Evolutionary conservation across 192 early-diverging fungal genomes (phyloP).

Genomic region (Martensiomyces pterosporus): DNA sequence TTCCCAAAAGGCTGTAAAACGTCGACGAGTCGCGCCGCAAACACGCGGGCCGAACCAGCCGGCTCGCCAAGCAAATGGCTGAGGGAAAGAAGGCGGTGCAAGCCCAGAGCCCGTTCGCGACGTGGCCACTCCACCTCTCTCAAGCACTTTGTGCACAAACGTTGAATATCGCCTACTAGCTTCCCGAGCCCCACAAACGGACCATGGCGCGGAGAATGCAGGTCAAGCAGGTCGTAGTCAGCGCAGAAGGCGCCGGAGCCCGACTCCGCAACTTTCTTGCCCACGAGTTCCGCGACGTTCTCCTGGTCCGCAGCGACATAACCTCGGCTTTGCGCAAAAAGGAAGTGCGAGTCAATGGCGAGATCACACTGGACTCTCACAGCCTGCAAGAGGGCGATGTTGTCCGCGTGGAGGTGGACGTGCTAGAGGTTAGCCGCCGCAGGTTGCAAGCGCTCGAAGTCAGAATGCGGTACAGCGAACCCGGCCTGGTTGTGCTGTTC

Average conservation of each 20-base stretch:
- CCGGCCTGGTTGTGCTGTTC: conserved; percentile 51
- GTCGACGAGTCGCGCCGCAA: no score
- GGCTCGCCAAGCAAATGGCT: no score
- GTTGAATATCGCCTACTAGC: no score
- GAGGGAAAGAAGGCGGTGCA: no score
- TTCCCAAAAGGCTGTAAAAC: no score
- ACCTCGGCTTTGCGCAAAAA: conserved; percentile 32
- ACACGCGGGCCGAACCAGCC: no score
- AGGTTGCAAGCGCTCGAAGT: conserved; percentile 47
- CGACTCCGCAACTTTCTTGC: conserved; percentile 34
- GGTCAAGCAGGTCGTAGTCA: conserved; percentile 5
- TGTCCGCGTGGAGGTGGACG: conserved; percentile 50
- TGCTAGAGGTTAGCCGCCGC: conserved; percentile 33
- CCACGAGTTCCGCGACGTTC: conserved; percentile 26
- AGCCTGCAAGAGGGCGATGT: conserved; percentile 45
- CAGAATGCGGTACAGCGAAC: conserved; percentile 51
- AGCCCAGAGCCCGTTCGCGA: no score
- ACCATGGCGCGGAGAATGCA: conserved; percentile 3
- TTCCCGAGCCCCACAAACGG: no score
- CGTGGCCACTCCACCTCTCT: no score
- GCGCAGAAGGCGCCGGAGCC: conserved; percentile 5
- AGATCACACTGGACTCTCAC: conserved; percentile 48
- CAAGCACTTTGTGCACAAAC: no score
- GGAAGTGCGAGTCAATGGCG: conserved; percentile 55
- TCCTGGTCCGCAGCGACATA: conserved; percentile 22